Base-by-base conservation (phyloP, 2,329 filamentous ascomycete species). In the Hypoxylon sp. region DNA sequence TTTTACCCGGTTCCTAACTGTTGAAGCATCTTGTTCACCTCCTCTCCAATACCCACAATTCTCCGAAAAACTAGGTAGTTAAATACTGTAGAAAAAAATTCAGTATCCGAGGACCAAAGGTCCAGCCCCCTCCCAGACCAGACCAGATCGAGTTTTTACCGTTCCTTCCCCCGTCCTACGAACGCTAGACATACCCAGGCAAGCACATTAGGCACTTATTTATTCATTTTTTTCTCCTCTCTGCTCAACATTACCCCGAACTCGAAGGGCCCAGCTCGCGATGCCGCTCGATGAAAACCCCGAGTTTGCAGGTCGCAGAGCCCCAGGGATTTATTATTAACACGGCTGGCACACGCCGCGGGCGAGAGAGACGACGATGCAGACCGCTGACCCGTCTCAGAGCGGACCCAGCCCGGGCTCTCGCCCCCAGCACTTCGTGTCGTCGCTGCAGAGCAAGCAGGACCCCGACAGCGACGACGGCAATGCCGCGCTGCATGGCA, bases 171-270 rank as follows among this genome's bases (percentile, higher is more conserved):
- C 37, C 47, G 48, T 58, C 42, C 38, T 43, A 45, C 41, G 26
- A 31, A 42, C 33, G 26, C 29, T 33, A n/a, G 13, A 15, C 29
- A 13, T 35, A 35, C n/a, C n/a, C n/a, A n/a, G n/a, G n/a, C n/a
- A n/a, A n/a, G n/a, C n/a, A n/a, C n/a, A n/a, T n/a, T n/a, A n/a
- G n/a, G n/a, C n/a, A n/a, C n/a, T n/a, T n/a, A n/a, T n/a, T n/a
- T n/a, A 35, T 15, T 15, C 11, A 47, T 60, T 33, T 59, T 62
- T 54, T 50, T 55, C 54, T 66, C 70, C 66, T 40, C 67, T 77
- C 75, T 75, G 69, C 74, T 70, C 75, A 79, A 73, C 76, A 79
- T 79, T 79, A 78, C 69, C 77, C 78, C 75, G 77, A 79, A 59
- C 71, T 68, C 58, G 48, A 57, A 46, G 56, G 53, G 23, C 24